phyloP scores from a whole-genome alignment of 2,329 filamentous ascomycete genomes.

The Xylariaceae sp. region DNA sequence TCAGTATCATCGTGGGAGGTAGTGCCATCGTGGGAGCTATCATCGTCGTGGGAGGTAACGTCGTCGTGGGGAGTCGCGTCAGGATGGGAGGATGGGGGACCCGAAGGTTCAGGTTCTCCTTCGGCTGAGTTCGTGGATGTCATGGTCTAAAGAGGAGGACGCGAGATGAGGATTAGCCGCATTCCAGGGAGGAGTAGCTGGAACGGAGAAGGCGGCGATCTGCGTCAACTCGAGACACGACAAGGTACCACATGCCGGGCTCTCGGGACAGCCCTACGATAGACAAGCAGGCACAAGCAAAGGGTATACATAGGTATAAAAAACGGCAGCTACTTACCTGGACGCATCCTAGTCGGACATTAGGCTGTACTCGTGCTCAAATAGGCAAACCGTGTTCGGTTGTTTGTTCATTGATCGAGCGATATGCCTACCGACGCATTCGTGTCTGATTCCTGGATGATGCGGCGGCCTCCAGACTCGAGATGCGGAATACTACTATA shows the following conservation, averaged over 20 bases:
- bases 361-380: not conserved
- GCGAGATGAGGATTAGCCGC: constrained; percentile 18
- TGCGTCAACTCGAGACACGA: constrained; percentile 12
- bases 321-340: constrained; percentile 9
- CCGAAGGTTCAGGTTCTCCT: constrained; percentile 29
- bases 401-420: not conserved
- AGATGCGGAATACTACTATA: not conserved
- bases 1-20: constrained; percentile 17
- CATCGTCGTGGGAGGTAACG: not conserved
- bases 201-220: constrained; percentile 7
- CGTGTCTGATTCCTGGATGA: not conserved
- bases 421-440: not conserved
- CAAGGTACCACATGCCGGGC: not conserved
- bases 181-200: constrained; percentile 19
- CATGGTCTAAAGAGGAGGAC: constrained; percentile 27
- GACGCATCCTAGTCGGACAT: constrained; percentile 15
- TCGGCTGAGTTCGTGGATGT: constrained; percentile 28
- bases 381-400: not conserved
- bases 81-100: constrained; percentile 23
- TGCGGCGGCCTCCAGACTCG: not conserved
- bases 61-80: constrained; percentile 6
- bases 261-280: not conserved
- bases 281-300: not conserved
- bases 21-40: not conserved
- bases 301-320: not conserved